Evolutionary conservation across 2,329 filamentous ascomycete genomes (phyloP), one percentile per base, ranked within the genome.

Genomic region (Diaporthe eres): DNA sequence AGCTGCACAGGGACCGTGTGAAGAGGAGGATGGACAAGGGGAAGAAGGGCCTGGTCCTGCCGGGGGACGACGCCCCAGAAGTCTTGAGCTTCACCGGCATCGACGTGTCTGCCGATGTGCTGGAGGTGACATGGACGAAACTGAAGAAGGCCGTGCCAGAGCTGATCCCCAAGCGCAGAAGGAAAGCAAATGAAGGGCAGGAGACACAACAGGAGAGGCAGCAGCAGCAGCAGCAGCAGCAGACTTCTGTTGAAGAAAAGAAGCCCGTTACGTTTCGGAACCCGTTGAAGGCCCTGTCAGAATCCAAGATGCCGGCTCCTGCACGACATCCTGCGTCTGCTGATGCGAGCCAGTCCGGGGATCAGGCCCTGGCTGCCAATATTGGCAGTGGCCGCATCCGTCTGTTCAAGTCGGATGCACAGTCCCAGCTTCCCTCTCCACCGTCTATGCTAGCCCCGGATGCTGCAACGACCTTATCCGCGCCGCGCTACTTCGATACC

Each of bases 31-130:
- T 78, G 49, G 74, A 78, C 8, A 77, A 76, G 63, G 63, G 57
- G 7, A 65, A 78, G 61, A 77, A 78, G 57, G 76, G 73, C 44
- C 13, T 73, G 61, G 70, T 76, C 25, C 19, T 76, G 55, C 75
- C 77, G 1, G 79, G 77, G 1, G 61, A 70, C 4, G 34, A 79
- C 72, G 78, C 79, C 19, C 81, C 80, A 17, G 83, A 82, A 63
- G 79, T 93, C 15, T 83, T 86, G 4, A 90, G 89, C 71, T 92
- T 91, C 78, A 93, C 91, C 1, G 91, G 90, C 37, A 84, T 93
- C 15, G 91, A 93, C 79, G 90, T 92, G 71, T 91, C 89, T 17
- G 85, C 84, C 34, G 87, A 91, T 72, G 92, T 93, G 89, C 84
- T 93, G 4, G 87, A 88, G 74, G 85, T 93, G 31, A 88, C 91